Evolutionary conservation across 1,284 basidiomycete species (phyloP).

Genomic region (Puccinia brachypodii): DNA sequence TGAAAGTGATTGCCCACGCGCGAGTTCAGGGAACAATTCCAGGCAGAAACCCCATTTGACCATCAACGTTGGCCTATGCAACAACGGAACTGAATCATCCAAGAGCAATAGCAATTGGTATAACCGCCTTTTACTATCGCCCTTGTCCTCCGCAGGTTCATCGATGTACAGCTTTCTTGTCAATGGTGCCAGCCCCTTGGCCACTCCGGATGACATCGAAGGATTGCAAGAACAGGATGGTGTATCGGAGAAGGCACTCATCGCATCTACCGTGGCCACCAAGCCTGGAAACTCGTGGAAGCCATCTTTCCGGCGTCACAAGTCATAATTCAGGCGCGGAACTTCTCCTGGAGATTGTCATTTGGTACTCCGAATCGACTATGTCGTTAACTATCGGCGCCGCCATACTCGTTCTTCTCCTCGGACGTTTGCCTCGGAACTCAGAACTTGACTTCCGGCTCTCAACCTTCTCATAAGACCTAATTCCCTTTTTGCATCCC

Average conservation of each 20-base stretch:
- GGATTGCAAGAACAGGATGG: background rate
- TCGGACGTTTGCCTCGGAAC: no score
- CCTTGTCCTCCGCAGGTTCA: slow-evolving; percentile 37
- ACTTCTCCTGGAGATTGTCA: no score
- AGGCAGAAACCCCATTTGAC: slow-evolving; percentile 25
- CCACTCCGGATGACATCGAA: background rate
- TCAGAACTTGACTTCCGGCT: no score
- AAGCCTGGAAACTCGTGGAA: background rate
- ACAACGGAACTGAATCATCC: background rate
- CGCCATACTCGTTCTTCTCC: background rate
- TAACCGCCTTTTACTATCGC: slow-evolving; percentile 34
- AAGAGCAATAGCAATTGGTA: slow-evolving; percentile 29
- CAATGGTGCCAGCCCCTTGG: background rate
- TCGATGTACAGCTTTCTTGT: slow-evolving; percentile 38
- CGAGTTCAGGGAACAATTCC: background rate
- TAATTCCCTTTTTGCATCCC: no score
- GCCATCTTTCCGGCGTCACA: slow-evolving; percentile 11
- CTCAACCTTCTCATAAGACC: no score
- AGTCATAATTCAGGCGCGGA: background rate
- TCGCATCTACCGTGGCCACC: background rate
- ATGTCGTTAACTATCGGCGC: background rate
- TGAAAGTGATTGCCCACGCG: background rate
- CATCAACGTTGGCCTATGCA: slow-evolving; percentile 25
- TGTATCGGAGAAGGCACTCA: background rate
- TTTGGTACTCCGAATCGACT: background rate